Evolutionary conservation across 345 rosid species (phyloP), one percentile per base, ranked within the genome.

Genomic region (Alliaria petiolata): DNA sequence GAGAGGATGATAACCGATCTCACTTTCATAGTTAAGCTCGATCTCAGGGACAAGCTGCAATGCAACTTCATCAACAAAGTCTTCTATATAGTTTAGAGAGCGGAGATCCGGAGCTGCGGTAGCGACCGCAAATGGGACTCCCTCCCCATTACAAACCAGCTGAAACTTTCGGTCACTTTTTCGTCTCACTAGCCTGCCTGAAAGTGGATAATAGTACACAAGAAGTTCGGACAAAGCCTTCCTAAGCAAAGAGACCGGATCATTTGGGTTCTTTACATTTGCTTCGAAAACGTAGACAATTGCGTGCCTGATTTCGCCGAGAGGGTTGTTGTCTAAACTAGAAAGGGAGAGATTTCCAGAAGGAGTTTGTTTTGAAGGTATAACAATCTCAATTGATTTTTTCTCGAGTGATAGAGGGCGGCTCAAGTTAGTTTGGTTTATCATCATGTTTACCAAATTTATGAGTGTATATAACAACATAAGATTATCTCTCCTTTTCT

Each of bases 81-180:
- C 77, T 42, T 84, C 88, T 5, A 81, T 38, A 67, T 79, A 71
- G 44, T 71, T 43, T 40, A 83, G 69, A 42, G 78, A 62, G 28
- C 78, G 45, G 35, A 85, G 82, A 5, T 62, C 26, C 34, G 61
- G 71, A 66, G 59, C 1, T 12, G 78, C 70, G 5, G 60, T 53
- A 33, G 84, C 82, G 14, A 70, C 86, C 8, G 38, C 25, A 53
- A 86, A 86, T 2, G 85, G 90, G 46, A 86, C 88, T 17, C 90
- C 86, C 22, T 63, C 65, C 26, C 70, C 19, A 58, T 77, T 62
- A 72, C 80, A 79, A 34, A 54, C 65, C 8, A 82, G 15, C 34
- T 69, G 62, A 62, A 79, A 77, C 57, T 63, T 79, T 14, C 84
- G 62, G 42, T 76, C 76, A 45, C 76, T 63, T n/a, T 26, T 45